phyloP scores from a whole-genome alignment of 2,329 filamentous ascomycete genomes.

The Pseudogymnoascus sp. region DNA sequence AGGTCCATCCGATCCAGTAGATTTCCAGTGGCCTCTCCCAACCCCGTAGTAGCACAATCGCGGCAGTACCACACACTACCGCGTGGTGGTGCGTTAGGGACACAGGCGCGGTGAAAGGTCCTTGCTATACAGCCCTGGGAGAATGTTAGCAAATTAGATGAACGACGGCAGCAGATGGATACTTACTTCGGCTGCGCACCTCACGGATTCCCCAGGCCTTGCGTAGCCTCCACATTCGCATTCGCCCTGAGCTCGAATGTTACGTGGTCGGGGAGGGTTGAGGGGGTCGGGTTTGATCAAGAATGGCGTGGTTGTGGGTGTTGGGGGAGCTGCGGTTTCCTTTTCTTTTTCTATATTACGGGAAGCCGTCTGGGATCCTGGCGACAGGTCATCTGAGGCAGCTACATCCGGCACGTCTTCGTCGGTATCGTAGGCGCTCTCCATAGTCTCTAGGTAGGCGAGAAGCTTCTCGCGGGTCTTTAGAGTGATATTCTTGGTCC shows the following conservation, averaged over 20 bases:
- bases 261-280: background rate
- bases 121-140: background rate
- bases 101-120: background rate
- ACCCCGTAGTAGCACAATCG: background rate
- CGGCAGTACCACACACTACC: background rate
- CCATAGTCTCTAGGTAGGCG: background rate
- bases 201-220: background rate
- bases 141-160: background rate
- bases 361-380: background rate
- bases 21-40: background rate
- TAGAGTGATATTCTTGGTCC: background rate
- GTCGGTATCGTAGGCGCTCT: background rate
- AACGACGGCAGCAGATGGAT: background rate
- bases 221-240: background rate
- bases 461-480: background rate
- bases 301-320: background rate
- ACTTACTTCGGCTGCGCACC: background rate
- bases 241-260: background rate
- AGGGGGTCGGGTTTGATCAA: background rate
- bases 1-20: background rate
- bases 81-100: background rate
- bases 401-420: background rate
- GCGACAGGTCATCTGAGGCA: background rate
- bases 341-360: background rate
- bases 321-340: background rate